These are phyloP conservation scores for Vinca major DNA, from an alignment of 305 asterid species.

Conservation along the genomic window DNA sequence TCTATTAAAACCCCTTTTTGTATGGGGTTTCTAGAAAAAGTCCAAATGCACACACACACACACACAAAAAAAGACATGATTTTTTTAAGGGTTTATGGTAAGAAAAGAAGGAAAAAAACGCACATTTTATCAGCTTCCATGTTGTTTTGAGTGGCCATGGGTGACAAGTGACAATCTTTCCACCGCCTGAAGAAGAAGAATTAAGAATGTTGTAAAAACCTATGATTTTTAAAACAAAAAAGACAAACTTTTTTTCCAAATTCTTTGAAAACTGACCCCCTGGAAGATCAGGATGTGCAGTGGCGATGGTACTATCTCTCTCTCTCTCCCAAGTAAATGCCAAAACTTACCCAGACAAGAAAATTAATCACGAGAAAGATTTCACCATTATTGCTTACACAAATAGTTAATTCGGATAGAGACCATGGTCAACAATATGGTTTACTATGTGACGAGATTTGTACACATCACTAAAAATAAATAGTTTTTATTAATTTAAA, in stretches of 20 bases:
- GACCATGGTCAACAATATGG: no score
- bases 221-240: not conserved
- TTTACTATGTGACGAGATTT: no score
- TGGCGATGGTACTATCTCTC: no score
- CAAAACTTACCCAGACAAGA: no score
- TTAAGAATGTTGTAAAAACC: constrained; percentile 6
- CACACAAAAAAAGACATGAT: not conserved
- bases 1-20: no score
- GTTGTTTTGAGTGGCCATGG: constrained; percentile 8
- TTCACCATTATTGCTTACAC: no score
- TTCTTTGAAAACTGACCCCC: not conserved
- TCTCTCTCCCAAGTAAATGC: no score
- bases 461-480: no score
- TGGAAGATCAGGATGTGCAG: not conserved
- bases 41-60: not conserved
- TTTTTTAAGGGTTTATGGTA: not conserved
- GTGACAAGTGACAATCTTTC: not conserved
- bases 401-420: no score
- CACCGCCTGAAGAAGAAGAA: constrained; percentile 2
- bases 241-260: not conserved
- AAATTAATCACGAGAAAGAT: no score
- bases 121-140: constrained; percentile 20
- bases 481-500: no score
- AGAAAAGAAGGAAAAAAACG: constrained; percentile 3
- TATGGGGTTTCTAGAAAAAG: not conserved